Conservation (phyloP, 257 asterid genomes). For the Fraxinus cuspidata region DNA sequence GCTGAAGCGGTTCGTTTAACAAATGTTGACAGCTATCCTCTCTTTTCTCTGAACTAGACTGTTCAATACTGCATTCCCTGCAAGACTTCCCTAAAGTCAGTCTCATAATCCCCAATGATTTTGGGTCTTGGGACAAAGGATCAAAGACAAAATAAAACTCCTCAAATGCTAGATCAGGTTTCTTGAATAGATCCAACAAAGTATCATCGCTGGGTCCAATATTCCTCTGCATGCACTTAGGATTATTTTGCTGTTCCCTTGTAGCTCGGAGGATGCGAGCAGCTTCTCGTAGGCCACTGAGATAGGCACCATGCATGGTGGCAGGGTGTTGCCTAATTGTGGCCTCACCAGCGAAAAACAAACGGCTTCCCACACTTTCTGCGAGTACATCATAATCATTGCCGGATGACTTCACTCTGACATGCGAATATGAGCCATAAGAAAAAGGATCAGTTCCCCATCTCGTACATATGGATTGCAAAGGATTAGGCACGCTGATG, state of each 20-base stretch:
- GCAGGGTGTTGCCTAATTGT: slow-evolving; percentile 81
- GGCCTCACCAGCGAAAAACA: slow-evolving; percentile 85
- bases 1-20: slow-evolving; percentile 39
- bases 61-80: slow-evolving; percentile 21
- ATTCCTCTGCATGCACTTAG: slow-evolving; percentile 44
- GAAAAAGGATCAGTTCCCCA: slow-evolving; percentile 83
- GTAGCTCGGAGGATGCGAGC: slow-evolving; percentile 53
- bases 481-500: slow-evolving; percentile 63
- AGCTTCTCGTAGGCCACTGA: slow-evolving; percentile 89
- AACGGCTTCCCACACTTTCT: slow-evolving; percentile 56
- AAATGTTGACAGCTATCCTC: slow-evolving; percentile 29
- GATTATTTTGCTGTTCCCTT: slow-evolving; percentile 38
- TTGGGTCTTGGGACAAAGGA: slow-evolving; percentile 48
- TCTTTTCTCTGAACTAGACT: slow-evolving; percentile 20
- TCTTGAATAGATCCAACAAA: slow-evolving; percentile 54
- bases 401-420: slow-evolving; percentile 73
- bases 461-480: slow-evolving; percentile 79
- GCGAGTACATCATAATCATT: slow-evolving; percentile 73
- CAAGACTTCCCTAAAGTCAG: slow-evolving; percentile 36
- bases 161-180: slow-evolving; percentile 58
- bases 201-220: slow-evolving; percentile 43
- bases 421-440: slow-evolving; percentile 81
- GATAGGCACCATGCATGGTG: slow-evolving; percentile 90
- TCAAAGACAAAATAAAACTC: slow-evolving; percentile 54
- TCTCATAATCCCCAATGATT: slow-evolving; percentile 58